A percentile compares a stretch with the other conserved stretches of the same genome.
phyloP scores from a whole-genome alignment of 495 filamentous ascomycete species.

The Bacidia rubella region DNA sequence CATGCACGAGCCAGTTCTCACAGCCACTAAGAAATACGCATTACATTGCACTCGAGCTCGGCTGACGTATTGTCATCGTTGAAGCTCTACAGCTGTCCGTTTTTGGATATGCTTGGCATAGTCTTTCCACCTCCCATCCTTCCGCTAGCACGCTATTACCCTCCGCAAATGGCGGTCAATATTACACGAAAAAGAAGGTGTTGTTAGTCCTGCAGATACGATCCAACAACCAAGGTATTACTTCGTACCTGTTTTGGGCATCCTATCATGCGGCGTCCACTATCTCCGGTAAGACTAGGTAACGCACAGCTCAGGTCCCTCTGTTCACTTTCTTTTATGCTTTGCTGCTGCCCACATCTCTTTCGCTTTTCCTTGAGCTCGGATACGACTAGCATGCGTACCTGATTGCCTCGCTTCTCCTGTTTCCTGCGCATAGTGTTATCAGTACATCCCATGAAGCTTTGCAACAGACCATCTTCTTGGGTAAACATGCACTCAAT shows the following conservation, averaged over 20 bases:
- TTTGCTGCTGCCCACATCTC: background rate
- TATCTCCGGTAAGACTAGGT: background rate
- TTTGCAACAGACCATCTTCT: background rate
- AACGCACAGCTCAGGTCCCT: background rate
- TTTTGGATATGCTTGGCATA: background rate
- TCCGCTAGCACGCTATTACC: background rate
- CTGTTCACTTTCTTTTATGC: background rate
- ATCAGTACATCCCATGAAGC: background rate
- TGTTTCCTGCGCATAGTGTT: background rate
- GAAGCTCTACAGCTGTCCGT: background rate
- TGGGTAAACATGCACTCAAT: constrained; percentile 7
- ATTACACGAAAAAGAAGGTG: background rate
- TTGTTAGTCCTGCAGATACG: constrained; percentile 6
- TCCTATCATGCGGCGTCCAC: background rate
- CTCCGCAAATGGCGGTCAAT: constrained; percentile 1
- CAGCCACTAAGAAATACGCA: background rate
- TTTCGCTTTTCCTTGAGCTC: background rate
- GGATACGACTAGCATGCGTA: background rate
- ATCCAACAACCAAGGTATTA: background rate
- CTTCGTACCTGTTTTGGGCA: background rate
- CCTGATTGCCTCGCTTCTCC: background rate
- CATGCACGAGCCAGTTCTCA: background rate
- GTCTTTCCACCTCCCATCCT: background rate
- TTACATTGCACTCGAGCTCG: background rate
- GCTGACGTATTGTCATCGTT: background rate